A percentile compares a stretch with the other conserved stretches of the same genome.
Evolutionary conservation across 2,329 filamentous ascomycete species (phyloP).

Genomic region (Aspergillus sp.): DNA sequence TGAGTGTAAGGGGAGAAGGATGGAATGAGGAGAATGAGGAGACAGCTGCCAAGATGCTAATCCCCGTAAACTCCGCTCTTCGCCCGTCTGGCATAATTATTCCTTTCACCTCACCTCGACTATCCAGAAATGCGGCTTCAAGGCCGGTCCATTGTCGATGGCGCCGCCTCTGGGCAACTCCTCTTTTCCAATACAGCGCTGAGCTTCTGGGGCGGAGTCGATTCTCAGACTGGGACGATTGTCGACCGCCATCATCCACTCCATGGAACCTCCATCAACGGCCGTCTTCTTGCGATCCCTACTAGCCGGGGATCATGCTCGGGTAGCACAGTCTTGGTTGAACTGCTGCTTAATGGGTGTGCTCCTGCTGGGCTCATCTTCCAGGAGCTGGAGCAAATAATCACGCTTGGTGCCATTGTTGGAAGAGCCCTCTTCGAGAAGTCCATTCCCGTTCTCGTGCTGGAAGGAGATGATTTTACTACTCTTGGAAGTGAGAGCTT

Average conservation of each 20-base stretch:
- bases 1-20: no score
- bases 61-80: no score
- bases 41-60: no score
- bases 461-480: slow-evolving; percentile 13
- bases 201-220: slow-evolving; percentile 42
- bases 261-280: slow-evolving; percentile 21
- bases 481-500: slow-evolving; percentile 1
- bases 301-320: slow-evolving; percentile 40
- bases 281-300: slow-evolving; percentile 35
- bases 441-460: slow-evolving; percentile 32
- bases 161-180: slow-evolving; percentile 18
- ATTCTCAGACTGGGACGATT: slow-evolving; percentile 32
- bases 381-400: slow-evolving; percentile 33
- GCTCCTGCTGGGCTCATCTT: slow-evolving; percentile 37
- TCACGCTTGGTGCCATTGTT: slow-evolving; percentile 39
- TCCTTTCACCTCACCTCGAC: no score
- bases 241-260: slow-evolving; percentile 39
- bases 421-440: slow-evolving; percentile 33
- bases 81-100: no score
- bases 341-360: slow-evolving; percentile 33
- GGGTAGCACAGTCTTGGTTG: slow-evolving; percentile 38
- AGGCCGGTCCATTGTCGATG: slow-evolving; percentile 2
- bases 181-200: slow-evolving; percentile 20
- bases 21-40: no score
- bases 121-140: neutral